phyloP scores from a whole-genome alignment of 768 basidiomycete species.

The Solioccasus polychromus region DNA sequence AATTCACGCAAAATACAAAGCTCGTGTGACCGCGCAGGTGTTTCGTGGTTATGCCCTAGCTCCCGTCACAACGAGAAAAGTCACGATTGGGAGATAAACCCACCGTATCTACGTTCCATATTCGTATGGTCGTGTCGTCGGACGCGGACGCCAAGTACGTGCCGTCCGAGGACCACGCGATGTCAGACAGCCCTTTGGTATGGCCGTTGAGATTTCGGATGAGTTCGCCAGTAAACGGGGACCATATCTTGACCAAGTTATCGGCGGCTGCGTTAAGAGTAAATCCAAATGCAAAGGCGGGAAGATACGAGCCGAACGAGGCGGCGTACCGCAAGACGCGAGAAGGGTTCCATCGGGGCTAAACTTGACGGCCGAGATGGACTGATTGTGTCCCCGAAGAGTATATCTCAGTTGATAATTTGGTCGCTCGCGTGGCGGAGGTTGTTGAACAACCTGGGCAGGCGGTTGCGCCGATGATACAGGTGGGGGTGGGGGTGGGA shows the following conservation, averaged over 20 bases:
- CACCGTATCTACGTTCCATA: conserved; percentile 86
- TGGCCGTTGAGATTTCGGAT: conserved; percentile 74
- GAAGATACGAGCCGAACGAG: not conserved
- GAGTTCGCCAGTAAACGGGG: conserved; percentile 74
- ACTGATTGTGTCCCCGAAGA: conserved; percentile 73
- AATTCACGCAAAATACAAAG: conserved; percentile 91
- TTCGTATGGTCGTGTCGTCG: conserved; percentile 85
- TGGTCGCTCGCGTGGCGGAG: conserved; percentile 45
- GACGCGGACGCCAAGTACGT: conserved; percentile 84
- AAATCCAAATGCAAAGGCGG: not conserved
- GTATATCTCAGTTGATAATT: conserved; percentile 67
- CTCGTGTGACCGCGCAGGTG: conserved; percentile 78
- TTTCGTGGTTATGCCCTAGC: conserved; percentile 68
- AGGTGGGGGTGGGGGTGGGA: conserved; percentile 36
- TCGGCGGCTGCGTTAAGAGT: conserved; percentile 61
- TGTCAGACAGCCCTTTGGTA: conserved; percentile 81
- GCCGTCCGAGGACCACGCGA: conserved; percentile 86
- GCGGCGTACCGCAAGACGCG: conserved; percentile 78
- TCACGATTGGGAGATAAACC: conserved; percentile 35
- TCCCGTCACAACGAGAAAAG: no score
- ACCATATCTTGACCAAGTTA: conserved; percentile 78
- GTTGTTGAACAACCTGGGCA: conserved; percentile 33
- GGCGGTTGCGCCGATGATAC: conserved; percentile 29
- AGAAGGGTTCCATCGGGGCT: conserved; percentile 83
- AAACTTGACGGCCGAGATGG: conserved; percentile 88